Base-by-base conservation (phyloP, 441 rosid genomes). In the Adansonia madagascariensis region DNA sequence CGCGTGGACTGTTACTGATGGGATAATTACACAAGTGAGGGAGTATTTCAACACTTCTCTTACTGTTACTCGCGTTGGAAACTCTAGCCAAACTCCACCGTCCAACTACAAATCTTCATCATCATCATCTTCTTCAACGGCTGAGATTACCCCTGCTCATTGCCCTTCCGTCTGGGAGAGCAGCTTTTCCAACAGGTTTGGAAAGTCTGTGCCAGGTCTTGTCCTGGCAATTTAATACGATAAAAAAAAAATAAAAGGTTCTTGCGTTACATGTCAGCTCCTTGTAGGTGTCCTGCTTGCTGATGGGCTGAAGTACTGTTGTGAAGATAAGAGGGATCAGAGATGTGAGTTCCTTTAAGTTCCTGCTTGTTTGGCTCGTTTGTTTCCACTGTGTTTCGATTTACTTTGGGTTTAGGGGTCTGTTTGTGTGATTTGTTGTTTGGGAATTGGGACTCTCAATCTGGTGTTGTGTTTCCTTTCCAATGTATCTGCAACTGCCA, bases 81-180 rank as follows among this genome's bases (percentile, higher is more conserved):
- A 74, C 75, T 82, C 70, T 7, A 53, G 24, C 6, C 59, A 53
- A 57, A 17, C 84, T 0, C 65, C 77, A 17, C 61, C 80, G 27
- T 79, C 86, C 5, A 76, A 74, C 55, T 75, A 22, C 44, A 10
- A 72, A 6, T 11, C 82, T 14, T 68, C 71, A 4, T 50, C 73
- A 0, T 41, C 76, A 3, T n/a, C 82, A 0, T n/a, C 74, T 0
- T 69, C 82, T 39, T 14, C 86, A 14, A 52, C 86, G 63, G 39
- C 83, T 31, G 91, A 87, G 88, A 87, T 87, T 4, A 44, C 78
- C 22, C 49, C 86, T 0, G 80, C 78, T 78, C 91, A 83, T 84
- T 93, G 94, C 74, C 88, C 86, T 0, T 88, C 89, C 43, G 80
- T 93, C 15, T 95, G 99, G 98, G 97, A 93, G 86, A 95, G 99